Percentiles rank a stretch among this genome's conserved stretches.
phyloP scores from a whole-genome alignment of 2,329 filamentous ascomycete species.

The Trichoderma atrobrunneum region DNA sequence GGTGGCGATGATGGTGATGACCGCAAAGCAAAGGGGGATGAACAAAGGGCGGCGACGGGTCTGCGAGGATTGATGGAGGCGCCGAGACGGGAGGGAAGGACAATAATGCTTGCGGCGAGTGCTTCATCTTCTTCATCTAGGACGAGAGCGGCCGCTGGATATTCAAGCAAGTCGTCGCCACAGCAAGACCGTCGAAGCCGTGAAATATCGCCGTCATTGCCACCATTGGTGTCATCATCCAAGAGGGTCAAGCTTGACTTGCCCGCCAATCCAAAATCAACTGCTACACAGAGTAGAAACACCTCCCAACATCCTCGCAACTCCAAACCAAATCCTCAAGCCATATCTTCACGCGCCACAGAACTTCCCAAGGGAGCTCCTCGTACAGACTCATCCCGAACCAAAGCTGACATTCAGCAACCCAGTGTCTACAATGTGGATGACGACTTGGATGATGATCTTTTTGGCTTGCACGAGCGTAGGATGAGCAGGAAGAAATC shows the following conservation, averaged over 20 bases:
- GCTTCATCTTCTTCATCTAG: slow-evolving; percentile 22
- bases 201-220: background rate
- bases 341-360: background rate
- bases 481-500: slow-evolving; percentile 32
- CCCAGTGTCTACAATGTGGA: background rate
- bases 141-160: slow-evolving; percentile 31
- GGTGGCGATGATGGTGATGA: background rate
- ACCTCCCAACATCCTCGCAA: background rate
- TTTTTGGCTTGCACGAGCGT: slow-evolving; percentile 35
- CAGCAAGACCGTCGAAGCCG: background rate
- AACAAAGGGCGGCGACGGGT: slow-evolving; percentile 28
- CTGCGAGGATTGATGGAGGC: slow-evolving; percentile 45
- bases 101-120: slow-evolving; percentile 28
- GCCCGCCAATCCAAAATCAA: background rate
- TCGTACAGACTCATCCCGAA: background rate
- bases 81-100: slow-evolving; percentile 33
- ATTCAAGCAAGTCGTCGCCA: slow-evolving; percentile 22
- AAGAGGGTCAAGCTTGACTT: background rate
- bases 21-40: background rate
- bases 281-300: background rate
- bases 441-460: slow-evolving; percentile 32
- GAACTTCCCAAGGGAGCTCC: background rate
- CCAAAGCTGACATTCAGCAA: background rate
- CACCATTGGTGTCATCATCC: background rate
- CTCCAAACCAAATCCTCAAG: background rate